A percentile compares a stretch with the other conserved stretches of the same genome.
phyloP scores from a whole-genome alignment of 1,284 basidiomycete genomes.

The Pterula multifida region DNA sequence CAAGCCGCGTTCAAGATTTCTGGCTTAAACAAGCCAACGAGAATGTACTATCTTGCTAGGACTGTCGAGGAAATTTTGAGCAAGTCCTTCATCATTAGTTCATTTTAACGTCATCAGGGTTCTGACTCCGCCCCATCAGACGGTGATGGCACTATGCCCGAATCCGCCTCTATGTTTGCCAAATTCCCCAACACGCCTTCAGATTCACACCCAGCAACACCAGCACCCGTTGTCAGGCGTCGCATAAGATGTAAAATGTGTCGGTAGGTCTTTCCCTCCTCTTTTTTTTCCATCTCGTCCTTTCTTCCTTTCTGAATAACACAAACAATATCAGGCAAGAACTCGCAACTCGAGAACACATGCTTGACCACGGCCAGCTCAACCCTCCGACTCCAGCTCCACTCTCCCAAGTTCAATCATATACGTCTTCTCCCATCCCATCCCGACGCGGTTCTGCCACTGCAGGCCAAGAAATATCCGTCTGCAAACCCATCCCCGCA shows the following conservation, averaged over 20 bases:
- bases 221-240: slow-evolving; percentile 35
- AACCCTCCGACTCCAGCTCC: slow-evolving; percentile 49
- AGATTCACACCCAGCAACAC: slow-evolving; percentile 49
- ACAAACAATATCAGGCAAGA: slow-evolving; percentile 43
- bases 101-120: not conserved
- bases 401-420: slow-evolving; percentile 16
- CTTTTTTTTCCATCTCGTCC: not conserved
- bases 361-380: slow-evolving; percentile 81
- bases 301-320: not conserved
- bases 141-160: slow-evolving; percentile 54
- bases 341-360: slow-evolving; percentile 80
- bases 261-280: slow-evolving; percentile 31
- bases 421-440: slow-evolving; percentile 20
- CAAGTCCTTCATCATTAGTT: slow-evolving; percentile 16
- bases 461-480: not conserved
- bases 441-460: slow-evolving; percentile 37
- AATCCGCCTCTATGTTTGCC: slow-evolving; percentile 59
- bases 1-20: slow-evolving; percentile 61
- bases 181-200: slow-evolving; percentile 55
- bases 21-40: slow-evolving; percentile 52
- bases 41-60: slow-evolving; percentile 74
- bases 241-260: slow-evolving; percentile 88
- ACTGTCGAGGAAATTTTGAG: slow-evolving; percentile 68
- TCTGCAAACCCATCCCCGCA: not conserved
- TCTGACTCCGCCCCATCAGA: slow-evolving; percentile 25